Evolutionary conservation across 192 early-diverging fungal genomes (phyloP), one percentile per base, ranked within the genome.

Genomic region (Rhizoclosmatium globosum): DNA sequence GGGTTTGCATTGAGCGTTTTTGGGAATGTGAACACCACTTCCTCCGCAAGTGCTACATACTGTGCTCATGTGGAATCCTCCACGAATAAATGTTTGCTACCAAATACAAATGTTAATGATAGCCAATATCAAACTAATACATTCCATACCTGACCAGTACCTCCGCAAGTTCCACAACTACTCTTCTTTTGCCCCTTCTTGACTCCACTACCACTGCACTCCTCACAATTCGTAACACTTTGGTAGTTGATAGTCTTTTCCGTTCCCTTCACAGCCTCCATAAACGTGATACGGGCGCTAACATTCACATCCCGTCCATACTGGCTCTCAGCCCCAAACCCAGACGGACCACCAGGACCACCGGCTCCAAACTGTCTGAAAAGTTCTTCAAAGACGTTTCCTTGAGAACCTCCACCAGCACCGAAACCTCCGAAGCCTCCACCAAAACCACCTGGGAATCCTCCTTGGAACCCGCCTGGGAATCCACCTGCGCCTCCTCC

Each of bases 1-100:
- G 21, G 89, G 85, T 9, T 79, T 46, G 83, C 98, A 99, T 76
- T 87, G 81, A 65, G 93, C 86, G 31, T 88, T 91, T 68, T 82
- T 76, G 2, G 87, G 88, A 48, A 98, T 87, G 60, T 84, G 79
- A 13, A 87, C 84, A 2, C 98, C 98, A 61, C 90, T 89, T 65
- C 97, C 98, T 31, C 92, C 89, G 85, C 98, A 99, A 2, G 91
- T 87, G 19, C 85, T 81, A 83, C 98, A 99, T 7, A 92, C 86
- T 64, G 92, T 90, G 70, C 90, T 89, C 91, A 97, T 94, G 64
- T 95, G 94, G 90, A 97, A 97, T 43, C 97, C 96, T 46, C 95
- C 94, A 47, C 83, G 82, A 76, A 94, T 88, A 83, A 96, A 94
- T 60, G 89, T 89, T 74, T 93, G 91, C 84, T 86, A 42, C 3